These are phyloP conservation scores for Suhomyces bribrorum DNA, from an alignment of 1,139 yeast genomes.

Conservation along the genomic window DNA sequence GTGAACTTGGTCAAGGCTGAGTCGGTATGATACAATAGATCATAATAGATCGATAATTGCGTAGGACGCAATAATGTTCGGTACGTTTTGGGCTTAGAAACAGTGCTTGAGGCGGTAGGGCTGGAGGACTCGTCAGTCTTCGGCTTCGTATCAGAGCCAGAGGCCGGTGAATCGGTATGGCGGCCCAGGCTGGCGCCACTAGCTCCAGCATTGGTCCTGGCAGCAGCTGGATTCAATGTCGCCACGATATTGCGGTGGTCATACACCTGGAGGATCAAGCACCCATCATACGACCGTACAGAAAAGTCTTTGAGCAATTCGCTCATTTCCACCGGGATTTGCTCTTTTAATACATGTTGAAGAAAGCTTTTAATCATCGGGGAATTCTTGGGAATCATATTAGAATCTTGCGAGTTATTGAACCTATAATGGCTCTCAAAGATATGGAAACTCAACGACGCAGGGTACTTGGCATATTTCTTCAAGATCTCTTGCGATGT, in stretches of 20 bases:
- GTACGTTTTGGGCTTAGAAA: constrained; percentile 62
- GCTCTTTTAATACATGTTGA: constrained; percentile 74
- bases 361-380: constrained; percentile 80
- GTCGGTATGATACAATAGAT: constrained; percentile 81
- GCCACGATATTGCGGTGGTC: constrained; percentile 60
- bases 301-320: constrained; percentile 88
- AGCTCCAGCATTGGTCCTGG: constrained; percentile 1
- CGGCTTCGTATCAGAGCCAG: constrained; percentile 3
- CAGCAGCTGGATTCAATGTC: constrained; percentile 11
- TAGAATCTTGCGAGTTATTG: constrained; percentile 67
- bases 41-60: constrained; percentile 79
- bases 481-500: constrained; percentile 73
- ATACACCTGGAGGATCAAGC: constrained; percentile 76
- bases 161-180: background rate
- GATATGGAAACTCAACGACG: constrained; percentile 85
- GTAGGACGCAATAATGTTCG: constrained; percentile 80
- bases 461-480: constrained; percentile 75
- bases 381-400: constrained; percentile 76
- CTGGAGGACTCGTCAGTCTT: constrained; percentile 6
- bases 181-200: constrained; percentile 5
- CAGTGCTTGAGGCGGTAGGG: constrained; percentile 7
- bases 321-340: constrained; percentile 85
- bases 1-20: constrained; percentile 71
- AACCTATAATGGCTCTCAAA: constrained; percentile 87
- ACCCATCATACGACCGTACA: constrained; percentile 83